A percentile compares a stretch with the other conserved stretches of the same genome.
These are phyloP conservation scores for Geranomyces variabilis DNA, from an alignment of 192 early-diverging fungal genomes.

Conservation along the genomic window DNA sequence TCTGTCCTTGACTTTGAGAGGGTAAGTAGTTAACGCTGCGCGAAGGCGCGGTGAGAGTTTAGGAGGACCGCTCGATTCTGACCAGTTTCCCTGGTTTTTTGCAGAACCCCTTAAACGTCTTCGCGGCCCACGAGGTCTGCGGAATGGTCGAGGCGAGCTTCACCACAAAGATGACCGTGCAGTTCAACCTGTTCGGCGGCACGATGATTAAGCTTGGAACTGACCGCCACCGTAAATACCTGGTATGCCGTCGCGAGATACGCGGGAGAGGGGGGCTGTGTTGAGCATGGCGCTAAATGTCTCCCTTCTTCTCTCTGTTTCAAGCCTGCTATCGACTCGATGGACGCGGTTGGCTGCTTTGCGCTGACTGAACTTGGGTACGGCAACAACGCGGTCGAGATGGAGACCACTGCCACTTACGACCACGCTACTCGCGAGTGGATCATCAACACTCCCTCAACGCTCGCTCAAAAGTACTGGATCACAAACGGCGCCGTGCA, in stretches of 20 bases:
- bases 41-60: neutral
- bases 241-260: constrained; percentile 15
- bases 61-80: neutral
- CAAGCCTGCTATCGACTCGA: constrained; percentile 61
- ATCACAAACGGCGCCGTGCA: constrained; percentile 78
- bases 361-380: constrained; percentile 78
- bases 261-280: too few relatives aligned
- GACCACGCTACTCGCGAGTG: constrained; percentile 65
- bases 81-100: too few relatives aligned
- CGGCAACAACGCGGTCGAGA: constrained; percentile 82
- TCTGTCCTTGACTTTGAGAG: constrained; percentile 61
- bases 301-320: too few relatives aligned
- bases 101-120: constrained; percentile 39
- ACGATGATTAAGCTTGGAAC: constrained; percentile 76
- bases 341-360: constrained; percentile 74
- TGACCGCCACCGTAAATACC: constrained; percentile 66
- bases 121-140: constrained; percentile 66
- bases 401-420: constrained; percentile 70
- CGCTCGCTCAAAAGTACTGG: constrained; percentile 78
- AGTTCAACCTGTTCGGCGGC: constrained; percentile 69
- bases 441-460: constrained; percentile 74
- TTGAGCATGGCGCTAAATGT: too few relatives aligned
- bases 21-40: too few relatives aligned
- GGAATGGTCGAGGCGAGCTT: constrained; percentile 74
- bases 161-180: constrained; percentile 73